Base-by-base conservation (phyloP, 2,329 filamentous ascomycete species). In the Phialemonium atrogriseum region DNA sequence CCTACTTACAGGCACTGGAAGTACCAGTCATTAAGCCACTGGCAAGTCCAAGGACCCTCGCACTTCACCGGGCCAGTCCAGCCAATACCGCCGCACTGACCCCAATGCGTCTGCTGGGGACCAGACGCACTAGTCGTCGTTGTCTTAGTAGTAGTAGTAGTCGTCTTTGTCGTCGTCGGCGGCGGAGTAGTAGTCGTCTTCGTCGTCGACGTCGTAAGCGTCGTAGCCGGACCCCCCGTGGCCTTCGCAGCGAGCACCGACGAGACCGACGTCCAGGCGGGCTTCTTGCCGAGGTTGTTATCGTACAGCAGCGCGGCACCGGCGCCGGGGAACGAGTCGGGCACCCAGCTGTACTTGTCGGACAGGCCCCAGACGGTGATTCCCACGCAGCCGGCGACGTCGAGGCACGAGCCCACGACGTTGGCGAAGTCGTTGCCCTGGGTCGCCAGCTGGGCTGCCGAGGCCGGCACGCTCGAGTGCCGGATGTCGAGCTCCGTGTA, bases 401-500 rank as follows among this genome's bases (percentile, higher is more conserved):
- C 51, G 6, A 62, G 39, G 40, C 58, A 61, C 5, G 56, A 52
- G 30, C 47, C 43, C 5, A 53, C 51, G 7, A 59, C 51, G 35
- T 47, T 46, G 23, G 44, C 57, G 45, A 66, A 74, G 39, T 67
- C 63, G 18, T 47, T 48, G 1, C 59, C 62, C 53, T 76, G 70
- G 36, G 62, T 59, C 10, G 49, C 44, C 23, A 64, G 51, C 20
- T 59, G 60, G 5, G 55, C 44, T 3, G 50, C 43, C 10, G 52
- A 58, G 7, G 58, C 50, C 1, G 67, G 65, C 8, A 68, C 45
- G n/a, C 33, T 37, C 3, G 27, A 25, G 46, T 49, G 64, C 18
- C 73, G 60, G 38, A 79, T 69, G 46, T 80, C 75, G 14, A 79
- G 56, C 55, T 80, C 75, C 2, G 75, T 79, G 47, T 74, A 64